Percentiles rank a stretch among this genome's conserved stretches.
Conservation (phyloP, 352 stramenopile species). For the Phytophthora syringae region DNA sequence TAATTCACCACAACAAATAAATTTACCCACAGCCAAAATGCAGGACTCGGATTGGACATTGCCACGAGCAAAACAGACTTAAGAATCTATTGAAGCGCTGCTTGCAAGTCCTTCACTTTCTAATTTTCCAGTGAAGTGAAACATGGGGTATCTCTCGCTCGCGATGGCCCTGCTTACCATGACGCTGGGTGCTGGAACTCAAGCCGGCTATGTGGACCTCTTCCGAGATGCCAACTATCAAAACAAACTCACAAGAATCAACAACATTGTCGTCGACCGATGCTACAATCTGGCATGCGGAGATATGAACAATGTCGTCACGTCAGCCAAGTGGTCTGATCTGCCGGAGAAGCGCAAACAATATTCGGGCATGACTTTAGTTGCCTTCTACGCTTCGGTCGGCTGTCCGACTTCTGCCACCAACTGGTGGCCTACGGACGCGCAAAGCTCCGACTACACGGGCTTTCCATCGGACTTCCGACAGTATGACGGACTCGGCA, state of each 20-base stretch:
- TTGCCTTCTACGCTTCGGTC: not conserved
- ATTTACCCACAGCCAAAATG: too few species aligned
- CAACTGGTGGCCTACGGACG: too few species aligned
- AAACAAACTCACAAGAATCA: not conserved
- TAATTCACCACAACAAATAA: too few species aligned
- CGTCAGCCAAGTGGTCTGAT: not conserved
- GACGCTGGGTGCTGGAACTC: not conserved
- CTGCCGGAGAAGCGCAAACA: not conserved
- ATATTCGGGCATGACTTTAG: not conserved
- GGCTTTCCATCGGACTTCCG: not conserved
- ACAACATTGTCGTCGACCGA: not conserved
- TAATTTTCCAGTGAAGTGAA: too few species aligned
- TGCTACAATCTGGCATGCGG: not conserved
- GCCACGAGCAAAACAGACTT: too few species aligned
- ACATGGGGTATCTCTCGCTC: too few species aligned
- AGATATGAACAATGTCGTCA: not conserved
- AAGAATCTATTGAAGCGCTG: too few species aligned
- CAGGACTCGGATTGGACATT: too few species aligned
- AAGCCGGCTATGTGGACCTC: not conserved
- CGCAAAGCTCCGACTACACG: too few species aligned
- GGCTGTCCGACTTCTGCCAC: not conserved
- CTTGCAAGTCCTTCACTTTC: too few species aligned
- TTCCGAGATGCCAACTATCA: not conserved
- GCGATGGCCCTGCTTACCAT: not conserved
- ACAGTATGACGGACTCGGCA: not conserved